Base-by-base conservation (phyloP, 2,329 filamentous ascomycete species). In the Aspergillus quadricinctus region DNA sequence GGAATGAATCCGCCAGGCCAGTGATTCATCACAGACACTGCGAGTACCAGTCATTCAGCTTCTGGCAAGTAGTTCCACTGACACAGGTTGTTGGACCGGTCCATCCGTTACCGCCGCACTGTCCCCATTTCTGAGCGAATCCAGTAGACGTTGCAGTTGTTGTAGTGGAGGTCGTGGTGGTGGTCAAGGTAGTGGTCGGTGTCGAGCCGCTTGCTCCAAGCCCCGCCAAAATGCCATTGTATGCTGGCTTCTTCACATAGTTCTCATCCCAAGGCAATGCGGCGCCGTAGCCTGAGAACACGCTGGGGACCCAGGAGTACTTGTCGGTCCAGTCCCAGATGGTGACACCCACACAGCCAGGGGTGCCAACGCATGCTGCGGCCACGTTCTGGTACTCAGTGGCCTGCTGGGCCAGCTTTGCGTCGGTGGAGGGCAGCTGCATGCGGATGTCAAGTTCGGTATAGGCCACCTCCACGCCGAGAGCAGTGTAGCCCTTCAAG, bases 401-500 rank as follows among this genome's bases (percentile, higher is more conserved):
- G 10, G 66, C 62, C 61, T 75, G 72, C 48, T 70, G 64, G 1
- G 64, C 52, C 8, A 72, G 63, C 40, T 65, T 55, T 1, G 61
- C 64, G 31, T 53, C 54, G 7, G 66, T 66, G 1, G 68, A 61
- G 2, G 70, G 69, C 8, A 69, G 57, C 14, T 65, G 62, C 57
- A 83, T 74, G 28, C 81, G 79, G 57, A 77, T 78, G 61, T 83
- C 81, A 6, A 83, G 71, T n/a, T 70, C 71, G 1, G 67, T 64
- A 5, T 83, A 75, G 1, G 77, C 72, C 2, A 68, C 65, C 1
- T 74, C 68, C 5, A 85, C 69, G 0, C 71, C 61, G 8, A 80
- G 74, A 2, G 67, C 61, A 3, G 66, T 64, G 56, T 77, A 72
- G 0, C 69, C 66, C 25, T 68, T 63, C 62, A 80, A 74, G 23